Evolutionary conservation across 169 alveolate genomes (phyloP).

Genomic region (Plasmodium malariae): DNA sequence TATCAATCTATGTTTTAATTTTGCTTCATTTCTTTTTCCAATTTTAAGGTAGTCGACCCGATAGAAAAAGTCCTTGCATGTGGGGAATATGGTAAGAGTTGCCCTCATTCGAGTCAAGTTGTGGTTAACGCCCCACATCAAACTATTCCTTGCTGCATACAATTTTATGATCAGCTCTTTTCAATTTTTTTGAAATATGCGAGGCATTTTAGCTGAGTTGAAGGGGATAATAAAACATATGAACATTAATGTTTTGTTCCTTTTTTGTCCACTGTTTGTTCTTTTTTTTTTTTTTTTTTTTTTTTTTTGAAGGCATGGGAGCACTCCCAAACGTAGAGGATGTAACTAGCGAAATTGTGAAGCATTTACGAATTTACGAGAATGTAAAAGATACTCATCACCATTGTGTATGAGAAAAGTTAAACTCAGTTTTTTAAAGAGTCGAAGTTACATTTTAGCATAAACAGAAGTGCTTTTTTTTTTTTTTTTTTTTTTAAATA

Average conservation of each 20-base stretch:
- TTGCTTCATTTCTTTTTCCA: not conserved
- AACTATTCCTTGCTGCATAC: no score
- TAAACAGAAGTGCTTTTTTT: no score
- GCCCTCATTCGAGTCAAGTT: not conserved
- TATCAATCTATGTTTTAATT: not conserved
- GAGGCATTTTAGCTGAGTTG: no score
- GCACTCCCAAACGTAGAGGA: slow-evolving; percentile 23
- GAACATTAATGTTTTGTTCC: not conserved
- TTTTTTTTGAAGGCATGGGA: slow-evolving; percentile 26
- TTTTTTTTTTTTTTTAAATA: no score
- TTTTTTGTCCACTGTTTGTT: not conserved
- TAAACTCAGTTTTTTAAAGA: no score
- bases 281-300: not conserved
- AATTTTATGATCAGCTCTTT: no score
- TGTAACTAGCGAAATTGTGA: slow-evolving; percentile 1
- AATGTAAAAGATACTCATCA: not conserved
- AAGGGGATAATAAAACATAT: no score
- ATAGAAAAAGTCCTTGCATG: slow-evolving; percentile 87
- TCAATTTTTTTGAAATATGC: no score
- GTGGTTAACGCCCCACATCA: no score
- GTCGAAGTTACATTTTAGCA: no score
- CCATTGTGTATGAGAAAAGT: not conserved
- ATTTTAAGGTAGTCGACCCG: slow-evolving; percentile 78
- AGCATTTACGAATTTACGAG: not conserved
- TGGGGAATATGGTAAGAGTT: slow-evolving; percentile 86